Percentiles rank a stretch among this genome's conserved stretches.
These are phyloP conservation scores for Cyclocybe aegerita DNA, from an alignment of 768 basidiomycete species.

Conservation along the genomic window DNA sequence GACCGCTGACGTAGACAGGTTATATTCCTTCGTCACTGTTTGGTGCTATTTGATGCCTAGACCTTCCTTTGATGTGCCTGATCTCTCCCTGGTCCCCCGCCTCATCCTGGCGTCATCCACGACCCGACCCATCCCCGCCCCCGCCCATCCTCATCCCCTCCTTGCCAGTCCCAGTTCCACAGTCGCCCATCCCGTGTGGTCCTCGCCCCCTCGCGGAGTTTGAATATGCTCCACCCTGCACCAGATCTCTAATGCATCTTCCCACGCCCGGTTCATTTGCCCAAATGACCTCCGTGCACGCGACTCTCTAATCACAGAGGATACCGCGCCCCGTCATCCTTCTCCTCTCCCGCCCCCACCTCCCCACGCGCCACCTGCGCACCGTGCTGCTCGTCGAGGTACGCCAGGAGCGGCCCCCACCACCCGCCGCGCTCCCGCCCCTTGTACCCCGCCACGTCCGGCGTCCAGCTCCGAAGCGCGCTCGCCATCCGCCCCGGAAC, in stretches of 20 bases:
- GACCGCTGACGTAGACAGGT: slow-evolving; percentile 50
- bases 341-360: slow-evolving; percentile 7
- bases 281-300: slow-evolving; percentile 10
- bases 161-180: slow-evolving; percentile 4
- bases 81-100: slow-evolving; percentile 10
- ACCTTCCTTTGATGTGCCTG: slow-evolving; percentile 22
- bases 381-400: slow-evolving; percentile 31
- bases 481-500: slow-evolving; percentile 62
- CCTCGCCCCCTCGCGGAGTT: slow-evolving; percentile 6
- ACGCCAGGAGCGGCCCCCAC: slow-evolving; percentile 32
- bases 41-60: slow-evolving; percentile 36
- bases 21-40: slow-evolving; percentile 40
- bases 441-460: slow-evolving; percentile 56
- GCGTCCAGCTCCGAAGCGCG: slow-evolving; percentile 65
- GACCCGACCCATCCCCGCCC: slow-evolving; percentile 1
- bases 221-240: slow-evolving; percentile 14
- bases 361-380: slow-evolving; percentile 17
- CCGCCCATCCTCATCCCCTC: background rate
- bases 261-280: slow-evolving; percentile 8
- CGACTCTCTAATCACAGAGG: slow-evolving; percentile 19
- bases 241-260: slow-evolving; percentile 13
- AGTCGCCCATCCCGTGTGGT: background rate
- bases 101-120: slow-evolving; percentile 23
- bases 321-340: slow-evolving; percentile 7
- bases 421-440: slow-evolving; percentile 31